Evolutionary conservation across 139 green algal species (phyloP).

Genomic region (Pedinophyceae sp.): DNA sequence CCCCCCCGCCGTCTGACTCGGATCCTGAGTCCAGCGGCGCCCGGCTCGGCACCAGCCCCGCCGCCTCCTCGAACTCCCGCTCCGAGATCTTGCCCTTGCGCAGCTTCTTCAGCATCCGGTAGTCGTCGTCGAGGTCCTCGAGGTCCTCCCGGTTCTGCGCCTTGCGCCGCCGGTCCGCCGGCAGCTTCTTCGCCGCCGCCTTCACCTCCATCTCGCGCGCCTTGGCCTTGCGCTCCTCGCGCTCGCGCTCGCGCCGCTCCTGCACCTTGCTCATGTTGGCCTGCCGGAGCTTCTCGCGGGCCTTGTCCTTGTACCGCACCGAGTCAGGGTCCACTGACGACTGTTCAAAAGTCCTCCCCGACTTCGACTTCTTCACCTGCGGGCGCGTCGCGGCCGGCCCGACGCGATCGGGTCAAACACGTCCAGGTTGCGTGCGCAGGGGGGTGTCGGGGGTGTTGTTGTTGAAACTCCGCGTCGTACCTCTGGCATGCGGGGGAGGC

Average conservation of each 20-base stretch:
- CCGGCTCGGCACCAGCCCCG: no score
- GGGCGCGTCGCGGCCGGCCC: neutral
- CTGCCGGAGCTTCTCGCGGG: conserved; percentile 70
- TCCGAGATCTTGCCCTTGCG: conserved; percentile 34
- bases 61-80: conserved; percentile 13
- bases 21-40: no score
- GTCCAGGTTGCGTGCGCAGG: neutral
- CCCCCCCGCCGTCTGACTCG: no score
- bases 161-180: conserved; percentile 53
- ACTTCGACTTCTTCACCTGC: neutral
- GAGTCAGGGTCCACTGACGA: conserved; percentile 42
- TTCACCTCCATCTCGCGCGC: neutral
- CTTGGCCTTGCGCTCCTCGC: neutral
- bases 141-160: conserved; percentile 47
- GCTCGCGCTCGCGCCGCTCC: neutral
- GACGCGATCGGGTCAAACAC: neutral
- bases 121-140: conserved; percentile 53
- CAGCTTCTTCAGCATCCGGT: conserved; percentile 46
- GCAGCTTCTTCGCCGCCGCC: conserved; percentile 19
- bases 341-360: conserved; percentile 15
- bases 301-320: conserved; percentile 62
- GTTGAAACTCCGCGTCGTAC: no score
- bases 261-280: conserved; percentile 9
- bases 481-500: conserved; percentile 83
- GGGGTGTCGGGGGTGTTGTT: no score